These are phyloP conservation scores for Thinopyrum obtusiflorum DNA, from an alignment of 202 grass and related monocot species.

Conservation along the genomic window DNA sequence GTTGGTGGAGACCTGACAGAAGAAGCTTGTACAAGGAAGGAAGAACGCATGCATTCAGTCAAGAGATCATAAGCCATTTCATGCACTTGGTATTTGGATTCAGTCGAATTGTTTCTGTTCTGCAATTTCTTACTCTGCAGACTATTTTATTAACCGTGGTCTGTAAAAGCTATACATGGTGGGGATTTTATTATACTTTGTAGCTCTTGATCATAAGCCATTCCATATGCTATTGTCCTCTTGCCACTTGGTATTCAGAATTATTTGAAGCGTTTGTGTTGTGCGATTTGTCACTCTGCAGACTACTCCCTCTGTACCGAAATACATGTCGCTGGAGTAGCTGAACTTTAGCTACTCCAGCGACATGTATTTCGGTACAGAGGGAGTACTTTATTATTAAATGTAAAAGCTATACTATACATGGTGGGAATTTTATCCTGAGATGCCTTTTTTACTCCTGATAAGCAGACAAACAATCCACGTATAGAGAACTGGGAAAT, in stretches of 20 bases:
- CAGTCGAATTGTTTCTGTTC: neutral
- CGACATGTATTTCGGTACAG: too few relatives aligned
- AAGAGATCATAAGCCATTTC: neutral
- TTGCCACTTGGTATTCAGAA: too few relatives aligned
- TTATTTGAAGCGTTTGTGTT: too few relatives aligned
- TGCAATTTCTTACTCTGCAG: neutral
- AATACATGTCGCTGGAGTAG: too few relatives aligned
- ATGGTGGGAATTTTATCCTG: neutral
- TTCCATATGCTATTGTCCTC: too few relatives aligned
- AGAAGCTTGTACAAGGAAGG: conserved; percentile 6
- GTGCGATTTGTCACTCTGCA: too few relatives aligned
- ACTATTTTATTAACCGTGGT: neutral
- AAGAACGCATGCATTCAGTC: neutral
- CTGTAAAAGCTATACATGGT: neutral
- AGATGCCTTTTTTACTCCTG: neutral
- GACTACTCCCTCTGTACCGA: too few relatives aligned
- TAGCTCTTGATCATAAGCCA: too few relatives aligned
- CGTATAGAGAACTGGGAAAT: neutral
- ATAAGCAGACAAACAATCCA: neutral
- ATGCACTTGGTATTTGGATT: neutral
- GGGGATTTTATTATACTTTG: neutral
- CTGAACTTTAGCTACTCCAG: too few relatives aligned
- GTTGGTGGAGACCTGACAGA: neutral
- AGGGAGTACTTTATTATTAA: neutral
- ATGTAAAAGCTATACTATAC: neutral